Percentiles rank a stretch among this genome's conserved stretches.
Evolutionary conservation across 768 basidiomycete species (phyloP).

Genomic region (Tulasnella sp.): DNA sequence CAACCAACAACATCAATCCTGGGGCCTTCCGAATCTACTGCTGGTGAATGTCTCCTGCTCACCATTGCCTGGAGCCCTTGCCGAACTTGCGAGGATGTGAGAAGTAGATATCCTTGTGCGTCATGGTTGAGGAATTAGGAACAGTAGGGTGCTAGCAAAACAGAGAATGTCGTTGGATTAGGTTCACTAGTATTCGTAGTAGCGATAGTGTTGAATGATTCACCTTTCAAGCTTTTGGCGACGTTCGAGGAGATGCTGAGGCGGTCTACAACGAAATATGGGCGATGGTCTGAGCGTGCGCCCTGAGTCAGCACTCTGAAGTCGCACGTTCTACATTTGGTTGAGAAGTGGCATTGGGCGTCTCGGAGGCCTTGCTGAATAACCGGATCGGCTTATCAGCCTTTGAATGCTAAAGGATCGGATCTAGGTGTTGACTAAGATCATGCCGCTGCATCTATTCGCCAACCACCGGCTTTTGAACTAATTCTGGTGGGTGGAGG

Average conservation of each 20-base stretch:
- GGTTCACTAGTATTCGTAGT: not conserved
- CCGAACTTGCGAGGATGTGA: constrained; percentile 91
- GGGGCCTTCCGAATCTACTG: not conserved
- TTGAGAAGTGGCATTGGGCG: not conserved
- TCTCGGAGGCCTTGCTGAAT: not conserved
- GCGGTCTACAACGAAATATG: not conserved
- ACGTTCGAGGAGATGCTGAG: not conserved
- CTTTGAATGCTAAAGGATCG: not conserved
- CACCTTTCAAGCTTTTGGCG: not conserved
- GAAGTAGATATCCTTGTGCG: constrained; percentile 98
- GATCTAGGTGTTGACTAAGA: not conserved
- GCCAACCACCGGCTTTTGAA: not conserved
- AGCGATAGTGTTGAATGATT: not conserved
- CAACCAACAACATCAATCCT: not conserved
- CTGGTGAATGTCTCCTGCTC: constrained; percentile 29
- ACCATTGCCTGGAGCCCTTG: constrained; percentile 95
- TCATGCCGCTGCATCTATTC: not conserved
- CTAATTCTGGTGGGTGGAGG: not conserved
- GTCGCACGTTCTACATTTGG: not conserved
- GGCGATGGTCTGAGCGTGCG: not conserved
- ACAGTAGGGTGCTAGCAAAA: not conserved
- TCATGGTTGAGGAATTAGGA: constrained; percentile 51
- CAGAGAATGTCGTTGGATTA: not conserved
- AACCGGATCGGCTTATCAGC: not conserved
- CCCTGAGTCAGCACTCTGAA: not conserved